Conservation (phyloP, 1,284 basidiomycete species). For the Ceratobasidium sp. region DNA sequence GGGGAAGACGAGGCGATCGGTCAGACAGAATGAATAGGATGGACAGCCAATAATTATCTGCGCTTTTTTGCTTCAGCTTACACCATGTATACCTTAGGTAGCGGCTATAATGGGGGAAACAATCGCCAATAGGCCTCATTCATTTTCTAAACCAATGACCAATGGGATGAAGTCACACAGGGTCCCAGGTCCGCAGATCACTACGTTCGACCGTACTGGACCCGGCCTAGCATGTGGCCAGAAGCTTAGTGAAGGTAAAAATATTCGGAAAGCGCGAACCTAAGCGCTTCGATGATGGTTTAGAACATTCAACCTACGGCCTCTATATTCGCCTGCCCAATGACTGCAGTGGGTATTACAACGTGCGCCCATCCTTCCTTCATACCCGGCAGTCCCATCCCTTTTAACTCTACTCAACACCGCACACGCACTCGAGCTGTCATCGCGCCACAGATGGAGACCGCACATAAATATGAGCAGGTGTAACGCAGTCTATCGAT, state of each 20-base stretch:
- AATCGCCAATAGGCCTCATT: background rate
- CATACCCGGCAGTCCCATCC: background rate
- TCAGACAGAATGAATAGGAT: conserved; percentile 5
- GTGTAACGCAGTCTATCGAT: no score
- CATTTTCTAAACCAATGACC: background rate
- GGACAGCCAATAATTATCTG: conserved; percentile 5
- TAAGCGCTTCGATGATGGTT: no score
- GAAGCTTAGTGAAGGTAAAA: background rate
- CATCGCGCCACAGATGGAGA: no score
- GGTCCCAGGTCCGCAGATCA: no score
- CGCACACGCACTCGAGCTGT: no score
- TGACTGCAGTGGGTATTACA: background rate
- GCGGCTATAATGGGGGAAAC: background rate
- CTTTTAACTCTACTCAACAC: background rate
- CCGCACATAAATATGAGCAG: no score
- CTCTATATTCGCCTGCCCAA: background rate
- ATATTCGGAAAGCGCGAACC: no score
- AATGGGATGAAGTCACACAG: background rate
- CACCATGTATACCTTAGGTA: conserved; percentile 10
- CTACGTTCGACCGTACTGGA: no score
- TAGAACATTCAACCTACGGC: no score
- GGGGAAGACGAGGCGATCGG: conserved; percentile 21
- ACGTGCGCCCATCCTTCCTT: conserved; percentile 12
- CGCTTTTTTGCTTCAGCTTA: background rate
- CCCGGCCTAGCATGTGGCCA: background rate